Evolutionary conservation across 1,284 basidiomycete genomes (phyloP), one percentile per base, ranked within the genome.

Genomic region (Mrakiaceae sp.): DNA sequence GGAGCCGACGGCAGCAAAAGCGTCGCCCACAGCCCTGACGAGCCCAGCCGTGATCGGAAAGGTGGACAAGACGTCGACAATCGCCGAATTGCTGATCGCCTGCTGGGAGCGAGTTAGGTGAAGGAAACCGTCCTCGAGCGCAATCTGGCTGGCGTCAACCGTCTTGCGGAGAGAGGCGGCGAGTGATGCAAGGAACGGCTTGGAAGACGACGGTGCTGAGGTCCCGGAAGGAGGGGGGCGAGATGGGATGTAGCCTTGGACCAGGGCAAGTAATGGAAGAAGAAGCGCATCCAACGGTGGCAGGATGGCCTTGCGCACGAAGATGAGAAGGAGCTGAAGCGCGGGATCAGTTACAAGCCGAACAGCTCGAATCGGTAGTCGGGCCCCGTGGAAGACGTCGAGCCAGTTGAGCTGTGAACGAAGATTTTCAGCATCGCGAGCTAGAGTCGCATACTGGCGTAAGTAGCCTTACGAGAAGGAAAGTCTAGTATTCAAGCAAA

Each of bases 271-370:
- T 27, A 50, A 6, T 5, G 55, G 62, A 16, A 63, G 60, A 11
- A 61, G 51, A 44, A 51, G 50, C 3, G 60, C 51, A 44, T 61
- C 60, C 50, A 61, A 40, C 14, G 49, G 50, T n/a, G 60, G 60
- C n/a, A 61, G 50, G 40, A 61, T 3, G 51, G 46, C 52, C 11
- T 7, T 14, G 7, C 12, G 42, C n/a, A 51, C 40, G 4, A 11
- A 40, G 51, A 53, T 52, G 39, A 49, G 47, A 14, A 65, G 14
- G 14, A 61, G 53, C 6, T 8, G 10, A 12, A 63, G 5, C 8
- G 55, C 27, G 0, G 64, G 64, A 42, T 66, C 64, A 6, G 64
- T 66, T 10, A 56, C 47, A 16, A 62, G 11, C 43, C 64, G 60
- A 16, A 66, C 60, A 4, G 46, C 14, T 5, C 39, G 54, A 27